Base-by-base conservation (phyloP, 202 grass and related monocot genomes). In the Saccharum hybrid region DNA sequence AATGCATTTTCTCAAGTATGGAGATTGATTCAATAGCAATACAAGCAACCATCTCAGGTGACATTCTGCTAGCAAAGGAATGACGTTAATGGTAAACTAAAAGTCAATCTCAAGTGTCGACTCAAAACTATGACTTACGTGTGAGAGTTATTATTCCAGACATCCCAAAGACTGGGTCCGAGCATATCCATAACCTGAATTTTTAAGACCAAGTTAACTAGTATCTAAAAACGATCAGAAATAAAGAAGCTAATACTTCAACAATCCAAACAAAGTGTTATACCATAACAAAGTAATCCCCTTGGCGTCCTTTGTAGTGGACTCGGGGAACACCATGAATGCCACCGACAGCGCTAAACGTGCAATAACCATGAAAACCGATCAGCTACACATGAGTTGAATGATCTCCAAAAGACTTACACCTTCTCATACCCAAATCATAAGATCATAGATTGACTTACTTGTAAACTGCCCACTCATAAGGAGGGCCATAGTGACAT, bases 161-260 rank as follows among this genome's bases (percentile, higher is more conserved):
- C 93, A 97, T 99, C 97, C 91, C 90, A 99, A 51, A 99, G 86
- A 74, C 97, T 99, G 39, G 91, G 91, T 72, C 97, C 97, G 6
- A 99, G 87, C 88, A 99, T 99, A 91, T 99, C 97, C 93, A 99
- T 99, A 72, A 97, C 91, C 97, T 99, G 76, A 68, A 92, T 83
- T 63, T 81, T 82, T 51, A 21, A 93, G 86, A 77, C 43, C 54
- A 76, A 78, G 56, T 69, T 82, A 86, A 81, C 33, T 41, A 77
- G 64, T 16, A 71, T 61, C 37, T 76, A 74, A 31, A 66, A 75
- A 85, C 60, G 48, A 63, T 72, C 68, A 48, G 26, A 68, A 81
- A 71, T 45, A 82, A 86, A 82, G 18, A 67, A 69, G 36, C 49
- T 77, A 41, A n/a, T 41, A 11, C 40, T 60, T 7, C 31, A 71